Percentiles rank a stretch among this genome's conserved stretches.
These are phyloP conservation scores for Leccinum fibrillosum DNA, from an alignment of 768 basidiomycete species.

Conservation along the genomic window DNA sequence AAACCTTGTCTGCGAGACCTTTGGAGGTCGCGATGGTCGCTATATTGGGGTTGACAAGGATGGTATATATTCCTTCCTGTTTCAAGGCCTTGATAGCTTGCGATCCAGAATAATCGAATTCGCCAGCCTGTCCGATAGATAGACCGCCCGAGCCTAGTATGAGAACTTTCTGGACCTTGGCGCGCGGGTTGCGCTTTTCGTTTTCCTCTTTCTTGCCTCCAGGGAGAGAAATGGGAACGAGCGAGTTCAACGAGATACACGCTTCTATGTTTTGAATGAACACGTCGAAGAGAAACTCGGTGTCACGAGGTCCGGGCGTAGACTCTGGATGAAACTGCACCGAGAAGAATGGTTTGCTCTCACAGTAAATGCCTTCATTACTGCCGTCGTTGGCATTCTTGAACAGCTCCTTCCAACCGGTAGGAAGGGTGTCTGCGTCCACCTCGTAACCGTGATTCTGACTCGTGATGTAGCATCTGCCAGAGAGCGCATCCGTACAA, in stretches of 20 bases:
- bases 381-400: slow-evolving; percentile 95
- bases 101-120: slow-evolving; percentile 99
- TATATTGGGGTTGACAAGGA: slow-evolving; percentile 98
- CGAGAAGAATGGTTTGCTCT: slow-evolving; percentile 93
- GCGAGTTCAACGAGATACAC: slow-evolving; percentile 54
- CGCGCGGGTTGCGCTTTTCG: slow-evolving; percentile 64
- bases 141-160: slow-evolving; percentile 97
- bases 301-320: slow-evolving; percentile 94
- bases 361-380: slow-evolving; percentile 96
- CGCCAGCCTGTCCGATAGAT: slow-evolving; percentile 98
- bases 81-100: slow-evolving; percentile 99
- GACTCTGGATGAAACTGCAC: slow-evolving; percentile 99
- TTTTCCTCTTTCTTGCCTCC: slow-evolving; percentile 84
- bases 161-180: slow-evolving; percentile 87
- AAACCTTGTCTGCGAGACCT: slow-evolving; percentile 98
- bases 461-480: slow-evolving; percentile 97
- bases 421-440: slow-evolving; percentile 70
- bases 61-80: slow-evolving; percentile 98
- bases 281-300: slow-evolving; percentile 97
- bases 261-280: slow-evolving; percentile 88
- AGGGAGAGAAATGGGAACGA: slow-evolving; percentile 63
- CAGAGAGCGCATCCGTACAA: slow-evolving; percentile 89
- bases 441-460: slow-evolving; percentile 99
- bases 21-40: slow-evolving; percentile 98
- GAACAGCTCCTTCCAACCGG: slow-evolving; percentile 93